Percentiles rank a stretch among this genome's conserved stretches.
Conservation (phyloP, 768 basidiomycete genomes). For the Rhodotorula sphaerocarpa region DNA sequence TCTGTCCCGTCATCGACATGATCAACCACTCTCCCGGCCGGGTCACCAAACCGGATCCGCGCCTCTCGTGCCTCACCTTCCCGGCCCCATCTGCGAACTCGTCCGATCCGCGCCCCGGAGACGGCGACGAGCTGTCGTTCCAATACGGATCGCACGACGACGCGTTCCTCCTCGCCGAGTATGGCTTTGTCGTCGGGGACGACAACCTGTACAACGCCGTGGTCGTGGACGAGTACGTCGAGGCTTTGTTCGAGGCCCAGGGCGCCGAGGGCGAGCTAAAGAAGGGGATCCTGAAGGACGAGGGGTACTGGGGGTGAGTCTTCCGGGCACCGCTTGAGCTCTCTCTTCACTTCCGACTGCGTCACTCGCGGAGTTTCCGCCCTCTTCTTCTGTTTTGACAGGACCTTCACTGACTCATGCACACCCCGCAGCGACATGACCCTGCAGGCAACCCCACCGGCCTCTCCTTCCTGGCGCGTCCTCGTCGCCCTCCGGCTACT, state of each 20-base stretch:
- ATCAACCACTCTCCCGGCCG: slow-evolving; percentile 34
- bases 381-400: too few relatives aligned
- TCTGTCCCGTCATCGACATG: slow-evolving; percentile 85
- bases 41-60: slow-evolving; percentile 20
- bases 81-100: slow-evolving; percentile 44
- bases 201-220: slow-evolving; percentile 46
- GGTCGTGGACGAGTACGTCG: slow-evolving; percentile 54
- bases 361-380: too few relatives aligned
- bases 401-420: slow-evolving; percentile 7
- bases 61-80: slow-evolving; percentile 39
- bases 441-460: slow-evolving; percentile 26
- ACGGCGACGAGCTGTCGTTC: slow-evolving; percentile 63
- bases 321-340: too few relatives aligned
- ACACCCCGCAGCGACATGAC: slow-evolving; percentile 24
- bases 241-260: slow-evolving; percentile 50
- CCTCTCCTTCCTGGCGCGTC: slow-evolving; percentile 23
- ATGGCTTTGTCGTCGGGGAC: slow-evolving; percentile 61
- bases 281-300: slow-evolving; percentile 52
- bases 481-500: slow-evolving; percentile 28
- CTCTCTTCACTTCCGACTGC: not conserved
- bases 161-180: slow-evolving; percentile 70
- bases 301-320: slow-evolving; percentile 77
- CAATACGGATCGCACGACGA: slow-evolving; percentile 76
- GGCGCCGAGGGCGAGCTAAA: slow-evolving; percentile 49
- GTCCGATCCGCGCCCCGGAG: slow-evolving; percentile 44